phyloP scores from a whole-genome alignment of 805 yeast species.

The Yamadazyma takamatsuzukensis region DNA sequence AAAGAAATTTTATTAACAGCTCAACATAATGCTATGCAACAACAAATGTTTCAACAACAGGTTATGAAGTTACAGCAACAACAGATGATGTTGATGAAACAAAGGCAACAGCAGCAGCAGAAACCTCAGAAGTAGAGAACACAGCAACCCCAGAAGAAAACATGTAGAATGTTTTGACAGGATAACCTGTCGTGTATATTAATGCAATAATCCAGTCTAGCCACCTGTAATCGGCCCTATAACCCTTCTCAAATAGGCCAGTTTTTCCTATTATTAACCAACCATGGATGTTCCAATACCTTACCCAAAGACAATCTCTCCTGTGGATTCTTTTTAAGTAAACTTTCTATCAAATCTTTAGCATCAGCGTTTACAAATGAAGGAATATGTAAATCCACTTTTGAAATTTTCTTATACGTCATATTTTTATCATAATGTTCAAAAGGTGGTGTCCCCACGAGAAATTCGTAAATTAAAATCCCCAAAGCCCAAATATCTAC shows the following conservation, averaged over 20 bases:
- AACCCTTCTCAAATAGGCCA: slow-evolving; percentile 50
- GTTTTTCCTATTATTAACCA: slow-evolving; percentile 52
- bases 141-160: too few relatives aligned
- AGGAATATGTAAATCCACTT: slow-evolving; percentile 75
- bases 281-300: slow-evolving; percentile 82
- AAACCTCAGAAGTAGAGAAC: slow-evolving; percentile 8
- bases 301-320: slow-evolving; percentile 59
- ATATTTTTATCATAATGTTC: slow-evolving; percentile 75
- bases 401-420: slow-evolving; percentile 77
- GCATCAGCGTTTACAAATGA: slow-evolving; percentile 68
- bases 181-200: too few relatives aligned
- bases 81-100: slow-evolving; percentile 26
- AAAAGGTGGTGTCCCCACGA: slow-evolving; percentile 90
- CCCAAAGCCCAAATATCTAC: slow-evolving; percentile 96
- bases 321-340: slow-evolving; percentile 67
- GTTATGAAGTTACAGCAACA: slow-evolving; percentile 38
- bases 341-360: slow-evolving; percentile 60
- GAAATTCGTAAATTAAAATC: slow-evolving; percentile 75
- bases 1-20: slow-evolving; percentile 41
- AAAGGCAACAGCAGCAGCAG: slow-evolving; percentile 19
- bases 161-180: too few relatives aligned
- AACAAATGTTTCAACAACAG: slow-evolving; percentile 43
- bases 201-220: too few relatives aligned
- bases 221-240: too few relatives aligned
- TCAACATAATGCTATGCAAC: slow-evolving; percentile 40